Conservation (phyloP, 2,329 filamentous ascomycete genomes). For the Geosmithia flava region DNA sequence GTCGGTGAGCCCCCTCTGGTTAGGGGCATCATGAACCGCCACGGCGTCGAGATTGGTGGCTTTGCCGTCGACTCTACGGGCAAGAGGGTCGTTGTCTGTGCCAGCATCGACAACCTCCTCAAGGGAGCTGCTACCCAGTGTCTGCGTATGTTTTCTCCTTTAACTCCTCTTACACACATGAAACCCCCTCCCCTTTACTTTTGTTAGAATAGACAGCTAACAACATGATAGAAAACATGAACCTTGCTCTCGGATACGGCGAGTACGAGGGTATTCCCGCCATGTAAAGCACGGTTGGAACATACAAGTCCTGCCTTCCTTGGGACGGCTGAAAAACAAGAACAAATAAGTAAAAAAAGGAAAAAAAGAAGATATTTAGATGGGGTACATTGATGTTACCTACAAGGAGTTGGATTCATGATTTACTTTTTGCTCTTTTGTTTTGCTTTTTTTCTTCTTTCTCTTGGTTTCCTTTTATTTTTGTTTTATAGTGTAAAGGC, state of each 20-base stretch:
- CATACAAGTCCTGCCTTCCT: background rate
- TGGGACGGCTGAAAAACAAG: background rate
- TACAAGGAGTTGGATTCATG: background rate
- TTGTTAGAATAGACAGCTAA: background rate
- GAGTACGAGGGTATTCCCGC: slow-evolving; percentile 77
- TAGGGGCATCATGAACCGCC: slow-evolving; percentile 71
- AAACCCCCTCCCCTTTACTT: no score
- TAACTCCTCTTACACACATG: no score
- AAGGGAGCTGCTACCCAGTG: slow-evolving; percentile 91
- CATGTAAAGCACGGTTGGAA: slow-evolving; percentile 15
- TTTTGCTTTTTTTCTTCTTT: background rate
- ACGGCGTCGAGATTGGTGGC: slow-evolving; percentile 86
- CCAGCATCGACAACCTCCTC: slow-evolving; percentile 82
- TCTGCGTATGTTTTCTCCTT: slow-evolving; percentile 50
- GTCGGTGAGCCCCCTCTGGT: slow-evolving; percentile 77
- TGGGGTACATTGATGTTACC: background rate
- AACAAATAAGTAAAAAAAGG: background rate
- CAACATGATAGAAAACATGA: slow-evolving; percentile 64
- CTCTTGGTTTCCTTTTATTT: background rate
- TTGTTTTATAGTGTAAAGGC: background rate
- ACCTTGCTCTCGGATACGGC: slow-evolving; percentile 70
- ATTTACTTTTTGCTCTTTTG: background rate
- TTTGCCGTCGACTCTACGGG: slow-evolving; percentile 88
- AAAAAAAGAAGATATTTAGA: background rate
- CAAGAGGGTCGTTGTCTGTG: slow-evolving; percentile 86